Conservation (phyloP, 139 green algal species). For the Chlorella vulgaris region DNA sequence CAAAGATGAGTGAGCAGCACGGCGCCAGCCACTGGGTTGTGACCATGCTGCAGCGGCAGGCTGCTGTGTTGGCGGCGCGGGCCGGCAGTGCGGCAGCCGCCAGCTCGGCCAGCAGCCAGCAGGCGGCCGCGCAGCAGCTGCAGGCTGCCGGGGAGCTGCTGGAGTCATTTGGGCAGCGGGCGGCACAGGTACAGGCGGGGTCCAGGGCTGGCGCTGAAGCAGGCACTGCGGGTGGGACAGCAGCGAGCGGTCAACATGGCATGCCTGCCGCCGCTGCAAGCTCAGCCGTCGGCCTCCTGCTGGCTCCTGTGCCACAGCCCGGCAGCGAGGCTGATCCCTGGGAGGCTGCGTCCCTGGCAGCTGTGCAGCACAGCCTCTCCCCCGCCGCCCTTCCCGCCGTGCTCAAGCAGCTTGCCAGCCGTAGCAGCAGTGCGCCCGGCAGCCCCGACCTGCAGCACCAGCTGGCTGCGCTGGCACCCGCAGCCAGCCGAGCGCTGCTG, state of each 20-base stretch:
- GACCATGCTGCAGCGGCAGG: constrained; percentile 1
- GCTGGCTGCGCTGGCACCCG: neutral
- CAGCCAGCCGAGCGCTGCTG: constrained; percentile 14
- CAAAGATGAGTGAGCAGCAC: constrained; percentile 17
- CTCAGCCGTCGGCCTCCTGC: no score
- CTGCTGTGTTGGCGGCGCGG: no score
- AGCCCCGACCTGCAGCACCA: neutral
- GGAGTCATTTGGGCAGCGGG: neutral
- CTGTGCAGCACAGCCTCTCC: constrained; percentile 17
- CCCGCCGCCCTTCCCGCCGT: neutral
- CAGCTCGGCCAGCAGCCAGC: neutral
- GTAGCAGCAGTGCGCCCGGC: neutral
- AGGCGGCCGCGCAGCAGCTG: neutral
- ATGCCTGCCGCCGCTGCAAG: no score
- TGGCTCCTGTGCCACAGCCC: no score
- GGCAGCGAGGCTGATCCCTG: neutral
- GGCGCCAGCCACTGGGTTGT: constrained; percentile 20
- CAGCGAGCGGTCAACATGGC: no score
- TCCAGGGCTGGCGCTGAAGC: neutral
- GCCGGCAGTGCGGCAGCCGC: neutral
- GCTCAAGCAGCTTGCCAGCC: neutral
- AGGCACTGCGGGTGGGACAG: neutral
- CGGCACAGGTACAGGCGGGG: neutral
- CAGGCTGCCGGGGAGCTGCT: neutral
- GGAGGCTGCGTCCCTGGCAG: neutral